Base-by-base conservation (phyloP, 176 grass and related monocot genomes). In the Rhipidocladum racemiflorum region DNA sequence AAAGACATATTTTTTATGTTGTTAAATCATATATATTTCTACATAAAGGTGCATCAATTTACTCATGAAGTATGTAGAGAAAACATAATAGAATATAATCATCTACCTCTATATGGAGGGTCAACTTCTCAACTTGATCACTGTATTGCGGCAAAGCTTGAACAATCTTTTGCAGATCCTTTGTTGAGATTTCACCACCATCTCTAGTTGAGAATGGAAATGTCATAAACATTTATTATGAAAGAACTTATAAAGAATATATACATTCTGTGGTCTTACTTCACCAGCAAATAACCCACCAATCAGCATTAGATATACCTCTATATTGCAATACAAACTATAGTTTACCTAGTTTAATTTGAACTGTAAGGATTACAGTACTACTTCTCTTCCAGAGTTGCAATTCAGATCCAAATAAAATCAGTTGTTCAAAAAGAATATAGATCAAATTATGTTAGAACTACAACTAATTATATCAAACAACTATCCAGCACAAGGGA, bases 141-240 rank as follows among this genome's bases (percentile, higher is more conserved):
- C 88, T 74, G 18, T 98, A 98, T 89, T 98, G 92, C 30, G 96
- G 96, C 87, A 98, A 90, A 63, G 96, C 87, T 85, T 98, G 96
- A 84, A 98, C 92, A 36, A 98, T 89, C 85, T 91, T 98, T 72
- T 98, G 92, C 38, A 98, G 76, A 85, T 95, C 96, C 79, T 77
- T 93, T 27, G 96, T 98, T 85, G 96, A 98, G 48, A 98, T 84
- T 88, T 98, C 96, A 85, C 76, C 82, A 69, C 90, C 94, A 91
- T 95, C 90, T 95, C 96, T 95, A 90, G 68, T 90, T 82, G 65
- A 82, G 61, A 83, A 89, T 18, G 29, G 35, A 80, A 89, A 78
- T 29, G 44, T 35, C 42, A 34, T 50, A 74, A 88, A 65, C 32
- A 83, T 75, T 6, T 51, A 54, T 60, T 43, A 85, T 20, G 27